A percentile compares a stretch with the other conserved stretches of the same genome.
phyloP scores from a whole-genome alignment of 2,329 filamentous ascomycete genomes.

The Claviceps sp. region DNA sequence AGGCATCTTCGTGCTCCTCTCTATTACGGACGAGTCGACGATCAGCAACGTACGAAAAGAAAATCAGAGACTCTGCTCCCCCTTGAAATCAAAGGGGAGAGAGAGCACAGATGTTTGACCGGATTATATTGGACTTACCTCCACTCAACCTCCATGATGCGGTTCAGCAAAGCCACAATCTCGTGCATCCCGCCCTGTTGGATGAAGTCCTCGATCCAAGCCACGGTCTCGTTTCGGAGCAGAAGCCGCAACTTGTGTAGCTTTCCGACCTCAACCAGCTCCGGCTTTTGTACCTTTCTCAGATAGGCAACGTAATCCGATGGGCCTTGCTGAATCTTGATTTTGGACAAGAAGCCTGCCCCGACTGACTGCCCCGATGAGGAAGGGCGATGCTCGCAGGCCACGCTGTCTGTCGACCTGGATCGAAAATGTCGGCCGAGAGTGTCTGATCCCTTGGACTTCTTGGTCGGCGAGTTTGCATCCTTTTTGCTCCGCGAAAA shows the following conservation, averaged over 20 bases:
- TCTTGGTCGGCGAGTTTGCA: constrained; percentile 60
- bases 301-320: constrained; percentile 80
- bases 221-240: constrained; percentile 85
- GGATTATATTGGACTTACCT: constrained; percentile 37
- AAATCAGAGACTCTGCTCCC: neutral
- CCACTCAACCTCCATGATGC: constrained; percentile 96
- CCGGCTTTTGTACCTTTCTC: constrained; percentile 65
- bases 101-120: neutral
- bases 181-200: constrained; percentile 83
- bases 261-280: constrained; percentile 83
- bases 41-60: no score
- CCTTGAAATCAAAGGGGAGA: neutral
- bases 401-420: constrained; percentile 60
- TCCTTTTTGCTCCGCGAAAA: constrained; percentile 52
- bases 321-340: constrained; percentile 61
- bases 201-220: constrained; percentile 91
- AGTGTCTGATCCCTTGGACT: constrained; percentile 48
- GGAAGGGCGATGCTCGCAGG: constrained; percentile 42
- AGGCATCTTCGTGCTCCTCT: constrained; percentile 88
- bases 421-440: constrained; percentile 52
- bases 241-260: constrained; percentile 84
- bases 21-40: constrained; percentile 27
- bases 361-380: constrained; percentile 36
- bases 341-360: constrained; percentile 49
- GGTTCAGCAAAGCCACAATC: constrained; percentile 70